Evolutionary conservation across 2,329 filamentous ascomycete species (phyloP), one percentile per base, ranked within the genome.

Genomic region (Epichloe uncinata): DNA sequence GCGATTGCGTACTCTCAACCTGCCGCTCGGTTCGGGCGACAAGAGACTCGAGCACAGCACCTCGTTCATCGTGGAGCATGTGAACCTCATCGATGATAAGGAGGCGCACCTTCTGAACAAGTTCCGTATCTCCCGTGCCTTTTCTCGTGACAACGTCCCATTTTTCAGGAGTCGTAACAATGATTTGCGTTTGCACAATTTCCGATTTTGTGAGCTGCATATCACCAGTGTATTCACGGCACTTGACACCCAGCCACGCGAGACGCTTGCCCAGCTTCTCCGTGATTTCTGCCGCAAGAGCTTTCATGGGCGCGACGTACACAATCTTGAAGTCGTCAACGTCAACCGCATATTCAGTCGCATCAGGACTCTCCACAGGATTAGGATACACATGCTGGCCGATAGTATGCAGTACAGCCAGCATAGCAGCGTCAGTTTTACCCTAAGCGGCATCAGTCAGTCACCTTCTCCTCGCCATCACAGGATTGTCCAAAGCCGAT

Each of bases 121-220:
- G 78, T 63, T 97, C 93, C 0, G 93, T 97, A 63, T 98, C 93
- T 15, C 94, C 93, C 1, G 90, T 97, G 50, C 91, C 94, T 68
- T 97, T 98, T 53, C 93, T 79, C 3, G 93, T 98, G 5, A 98
- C 87, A 1, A 98, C 93, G 64, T 98, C 93, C 94, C 94, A 98
- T 68, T 98, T 98, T 69, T 98, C 93, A 36, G 93, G 93, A 0
- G 93, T 98, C 0, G 94, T 98, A 46, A 98, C 93, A 53, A 99
- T 95, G 57, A 99, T 93, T 63, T 98, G 93, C 0, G 93, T 98
- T 55, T 90, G 84, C 15, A 96, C 78, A 53, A 99, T 95, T 66
- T 98, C 94, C 2, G 87, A 78, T 66, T 98, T 98, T 45, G 91
- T 96, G 50, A 99, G 77, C 63, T 98, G 93, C 93, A 98, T 98